These are phyloP conservation scores for Acacia concinna DNA, from an alignment of 331 rosid species.

Conservation along the genomic window DNA sequence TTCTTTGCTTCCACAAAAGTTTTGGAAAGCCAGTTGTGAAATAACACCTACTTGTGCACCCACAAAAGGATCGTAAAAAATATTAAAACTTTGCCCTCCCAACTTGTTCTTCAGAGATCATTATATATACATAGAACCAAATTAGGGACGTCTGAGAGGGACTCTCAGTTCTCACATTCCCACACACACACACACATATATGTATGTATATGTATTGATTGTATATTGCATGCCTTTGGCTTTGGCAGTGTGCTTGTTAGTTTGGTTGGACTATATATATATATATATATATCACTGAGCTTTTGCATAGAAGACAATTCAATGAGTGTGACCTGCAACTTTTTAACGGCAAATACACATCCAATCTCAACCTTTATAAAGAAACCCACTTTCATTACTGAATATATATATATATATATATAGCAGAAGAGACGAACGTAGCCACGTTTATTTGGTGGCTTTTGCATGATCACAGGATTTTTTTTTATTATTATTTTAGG, in stretches of 20 bases:
- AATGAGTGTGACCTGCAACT: slow-evolving; percentile 17
- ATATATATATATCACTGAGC: slow-evolving; percentile 38
- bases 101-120: slow-evolving; percentile 21
- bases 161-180: slow-evolving; percentile 9
- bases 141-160: slow-evolving; percentile 18
- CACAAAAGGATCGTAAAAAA: slow-evolving; percentile 11
- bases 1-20: slow-evolving; percentile 35
- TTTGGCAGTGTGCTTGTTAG: not conserved
- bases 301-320: slow-evolving; percentile 34
- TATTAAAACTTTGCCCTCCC: slow-evolving; percentile 15
- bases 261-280: slow-evolving; percentile 8
- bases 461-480: not conserved
- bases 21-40: slow-evolving; percentile 38
- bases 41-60: slow-evolving; percentile 34
- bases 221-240: not conserved
- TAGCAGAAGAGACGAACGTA: not conserved
- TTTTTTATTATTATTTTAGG: not conserved
- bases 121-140: not conserved
- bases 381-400: slow-evolving; percentile 17
- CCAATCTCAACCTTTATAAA: slow-evolving; percentile 12
- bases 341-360: slow-evolving; percentile 32
- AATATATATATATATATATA: not conserved
- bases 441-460: not conserved
- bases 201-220: too few species aligned
- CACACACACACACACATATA: too few species aligned